Evolutionary conservation across 257 asterid species (phyloP).

Genomic region (Nicotiana attenuata): DNA sequence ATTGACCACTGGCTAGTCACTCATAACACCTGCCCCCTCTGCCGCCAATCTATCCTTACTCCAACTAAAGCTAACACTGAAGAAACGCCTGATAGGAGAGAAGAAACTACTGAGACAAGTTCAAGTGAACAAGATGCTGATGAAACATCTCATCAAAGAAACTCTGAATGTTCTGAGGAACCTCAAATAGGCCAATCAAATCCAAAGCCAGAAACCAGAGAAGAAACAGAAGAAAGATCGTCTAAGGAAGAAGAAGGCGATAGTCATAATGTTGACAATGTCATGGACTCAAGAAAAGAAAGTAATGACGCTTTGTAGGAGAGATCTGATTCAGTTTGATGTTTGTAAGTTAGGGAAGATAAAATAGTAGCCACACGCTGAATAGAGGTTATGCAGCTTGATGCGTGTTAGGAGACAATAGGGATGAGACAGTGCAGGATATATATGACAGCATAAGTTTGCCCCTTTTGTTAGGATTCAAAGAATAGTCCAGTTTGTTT

Average conservation of each 20-base stretch:
- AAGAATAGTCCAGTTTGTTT: background rate
- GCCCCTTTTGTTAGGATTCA: background rate
- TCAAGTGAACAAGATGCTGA: conserved; percentile 12
- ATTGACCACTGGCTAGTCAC: conserved; percentile 74
- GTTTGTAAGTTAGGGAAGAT: background rate
- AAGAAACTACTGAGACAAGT: conserved; percentile 5
- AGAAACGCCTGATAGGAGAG: conserved; percentile 14
- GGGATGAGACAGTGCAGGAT: background rate
- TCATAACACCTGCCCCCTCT: conserved; percentile 78
- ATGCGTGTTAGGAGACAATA: background rate
- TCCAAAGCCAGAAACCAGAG: background rate
- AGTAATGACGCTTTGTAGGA: background rate
- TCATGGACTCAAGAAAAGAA: background rate
- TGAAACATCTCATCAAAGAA: conserved; percentile 11
- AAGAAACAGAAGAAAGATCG: background rate
- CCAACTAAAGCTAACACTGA: conserved; percentile 24
- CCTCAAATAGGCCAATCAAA: conserved; percentile 4
- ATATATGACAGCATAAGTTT: background rate
- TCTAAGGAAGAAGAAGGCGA: conserved; percentile 1
- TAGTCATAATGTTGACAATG: background rate
- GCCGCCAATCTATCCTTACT: conserved; percentile 66
- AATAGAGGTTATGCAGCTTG: background rate
- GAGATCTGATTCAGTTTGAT: background rate
- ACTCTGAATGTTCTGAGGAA: background rate
- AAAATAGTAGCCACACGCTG: background rate